Percentiles rank a stretch among this genome's conserved stretches.
These are phyloP conservation scores for Lepidopterella palustris DNA, from an alignment of 495 filamentous ascomycete species.

Conservation along the genomic window DNA sequence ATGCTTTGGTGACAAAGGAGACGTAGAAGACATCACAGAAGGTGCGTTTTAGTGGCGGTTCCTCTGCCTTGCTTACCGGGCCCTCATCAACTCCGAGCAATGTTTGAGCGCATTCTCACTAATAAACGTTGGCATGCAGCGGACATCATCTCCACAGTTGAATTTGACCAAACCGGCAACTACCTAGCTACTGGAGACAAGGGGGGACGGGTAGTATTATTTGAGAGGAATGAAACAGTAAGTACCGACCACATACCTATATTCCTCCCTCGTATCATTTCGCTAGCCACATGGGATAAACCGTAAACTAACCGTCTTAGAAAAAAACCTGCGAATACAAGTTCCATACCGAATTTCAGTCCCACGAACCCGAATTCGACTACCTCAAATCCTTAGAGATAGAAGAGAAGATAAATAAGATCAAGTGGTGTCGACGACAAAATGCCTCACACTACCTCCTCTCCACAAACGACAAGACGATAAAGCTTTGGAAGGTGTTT, in stretches of 20 bases:
- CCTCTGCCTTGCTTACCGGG: slow-evolving; percentile 27
- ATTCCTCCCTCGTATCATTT: slow-evolving; percentile 6
- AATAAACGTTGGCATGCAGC: slow-evolving; percentile 45
- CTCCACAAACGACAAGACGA: slow-evolving; percentile 98
- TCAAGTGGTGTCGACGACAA: slow-evolving; percentile 97
- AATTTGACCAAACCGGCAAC: slow-evolving; percentile 98
- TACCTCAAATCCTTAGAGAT: slow-evolving; percentile 99
- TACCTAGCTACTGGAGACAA: slow-evolving; percentile 98
- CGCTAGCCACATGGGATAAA: neutral
- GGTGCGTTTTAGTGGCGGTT: slow-evolving; percentile 50
- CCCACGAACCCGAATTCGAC: slow-evolving; percentile 98
- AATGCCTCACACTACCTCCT: slow-evolving; percentile 98
- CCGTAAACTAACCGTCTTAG: slow-evolving; percentile 42
- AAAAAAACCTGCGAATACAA: slow-evolving; percentile 99
- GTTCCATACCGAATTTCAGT: slow-evolving; percentile 99
- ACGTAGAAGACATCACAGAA: slow-evolving; percentile 99
- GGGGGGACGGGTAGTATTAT: slow-evolving; percentile 90
- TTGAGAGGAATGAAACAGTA: slow-evolving; percentile 96
- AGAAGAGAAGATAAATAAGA: slow-evolving; percentile 99
- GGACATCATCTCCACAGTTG: slow-evolving; percentile 98
- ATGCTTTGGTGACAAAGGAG: slow-evolving; percentile 99
- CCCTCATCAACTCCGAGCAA: neutral
- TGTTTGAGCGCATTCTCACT: neutral
- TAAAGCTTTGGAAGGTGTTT: slow-evolving; percentile 99
- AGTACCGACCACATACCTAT: slow-evolving; percentile 29